Base-by-base conservation (phyloP, 805 yeast species). In the Debaryomyces maramus region DNA sequence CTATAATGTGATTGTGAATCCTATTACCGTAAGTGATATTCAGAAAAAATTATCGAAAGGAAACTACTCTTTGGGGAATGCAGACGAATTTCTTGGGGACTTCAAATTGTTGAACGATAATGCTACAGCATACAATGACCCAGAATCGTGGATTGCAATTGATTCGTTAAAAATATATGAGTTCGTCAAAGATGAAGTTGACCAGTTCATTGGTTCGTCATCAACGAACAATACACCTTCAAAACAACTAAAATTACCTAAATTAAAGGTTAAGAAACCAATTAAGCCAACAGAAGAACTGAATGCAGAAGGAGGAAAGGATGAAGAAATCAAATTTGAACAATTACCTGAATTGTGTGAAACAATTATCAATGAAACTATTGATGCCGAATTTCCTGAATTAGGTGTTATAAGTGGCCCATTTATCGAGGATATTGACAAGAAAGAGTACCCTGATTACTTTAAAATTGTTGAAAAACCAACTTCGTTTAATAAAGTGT, bases 391-490 rank as follows among this genome's bases (percentile, higher is more conserved):
- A 39, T 70, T 70, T 34, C 68, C 75, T 5, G 78, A 73, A 15
- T 65, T 77, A 21, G 78, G 79, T 9, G 60, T 66, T 34, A 68
- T 84, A 29, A 76, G 85, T 44, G 85, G 76, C 10, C 86, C 95
- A 0, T 90, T 89, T 56, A 58, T 85, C 66, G 85, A 81, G 22
- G 83, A 81, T 40, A 93, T 91, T 2, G 80, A 81, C 52, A 75
- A 74, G 22, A 76, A 77, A 10, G 78, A 76, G 43, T 83, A 85
- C 51, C 96, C 96, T 1, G 95, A 86, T 52, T 90, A 90, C 65
- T 83, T 83, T 62, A 74, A 78, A 46, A 67, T 85, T 5, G 81
- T 91, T 32, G 74, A 78, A 47, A 68, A 75, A 39, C 96, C 96
- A 10, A 85, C 88, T 60, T 78, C 95, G 1, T 75, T 91, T 51